Evolutionary conservation across 768 basidiomycete species (phyloP).

Genomic region (Lentinus tigrinus): DNA sequence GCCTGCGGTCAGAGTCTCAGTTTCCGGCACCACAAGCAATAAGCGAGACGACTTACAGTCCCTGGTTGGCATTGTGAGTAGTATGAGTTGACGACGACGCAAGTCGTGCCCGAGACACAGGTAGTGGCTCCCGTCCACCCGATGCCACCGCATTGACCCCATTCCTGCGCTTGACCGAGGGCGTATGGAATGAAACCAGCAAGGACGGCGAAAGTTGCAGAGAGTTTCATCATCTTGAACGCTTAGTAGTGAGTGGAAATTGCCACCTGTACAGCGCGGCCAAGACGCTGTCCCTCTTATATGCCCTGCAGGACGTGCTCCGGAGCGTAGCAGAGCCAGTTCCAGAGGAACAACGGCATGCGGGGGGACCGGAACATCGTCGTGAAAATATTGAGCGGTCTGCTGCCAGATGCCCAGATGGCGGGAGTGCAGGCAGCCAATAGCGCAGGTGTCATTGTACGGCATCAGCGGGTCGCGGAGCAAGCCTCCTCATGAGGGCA

Average conservation of each 20-base stretch:
- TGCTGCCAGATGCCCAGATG: neutral
- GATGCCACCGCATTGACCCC: conserved; percentile 36
- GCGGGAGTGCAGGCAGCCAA: no score
- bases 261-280: neutral
- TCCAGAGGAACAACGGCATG: neutral
- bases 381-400: neutral
- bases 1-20: neutral
- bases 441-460: no score
- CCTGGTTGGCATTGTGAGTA: conserved; percentile 46
- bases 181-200: conserved; percentile 25
- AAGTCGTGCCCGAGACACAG: conserved; percentile 40
- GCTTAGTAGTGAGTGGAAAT: neutral
- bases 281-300: neutral
- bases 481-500: neutral
- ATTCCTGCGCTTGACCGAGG: conserved; percentile 25
- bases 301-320: neutral
- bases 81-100: conserved; percentile 37
- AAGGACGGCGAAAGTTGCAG: conserved; percentile 27
- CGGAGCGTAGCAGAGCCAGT: neutral
- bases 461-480: neutral
- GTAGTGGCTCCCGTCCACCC: conserved; percentile 36
- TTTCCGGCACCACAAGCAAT: neutral
- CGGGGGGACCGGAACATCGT: conserved; percentile 5
- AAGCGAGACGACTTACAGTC: conserved; percentile 7
- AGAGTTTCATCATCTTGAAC: conserved; percentile 20